These are phyloP conservation scores for Mortierella sp. DNA, from an alignment of 371 early-diverging fungal species.

Conservation along the genomic window DNA sequence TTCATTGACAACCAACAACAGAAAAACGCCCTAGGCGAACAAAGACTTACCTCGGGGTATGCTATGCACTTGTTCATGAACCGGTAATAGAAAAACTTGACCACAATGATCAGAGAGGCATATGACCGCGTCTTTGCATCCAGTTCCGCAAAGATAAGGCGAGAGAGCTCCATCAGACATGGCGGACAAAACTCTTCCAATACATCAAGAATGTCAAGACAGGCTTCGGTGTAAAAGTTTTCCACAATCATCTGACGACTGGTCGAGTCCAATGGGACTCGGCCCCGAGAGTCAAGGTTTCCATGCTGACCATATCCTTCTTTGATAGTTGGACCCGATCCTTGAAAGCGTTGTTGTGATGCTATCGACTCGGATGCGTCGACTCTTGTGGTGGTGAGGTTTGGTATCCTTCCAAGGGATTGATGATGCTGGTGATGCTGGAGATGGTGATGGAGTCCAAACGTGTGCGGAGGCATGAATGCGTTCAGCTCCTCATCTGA, in stretches of 20 bases:
- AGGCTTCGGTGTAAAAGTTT: constrained; percentile 51
- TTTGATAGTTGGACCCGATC: not conserved
- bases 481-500: constrained; percentile 50
- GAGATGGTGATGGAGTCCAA: constrained; percentile 8
- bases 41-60: constrained; percentile 55
- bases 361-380: constrained; percentile 5
- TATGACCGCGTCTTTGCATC: constrained; percentile 46
- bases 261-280: not conserved
- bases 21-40: not conserved
- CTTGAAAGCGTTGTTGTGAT: not conserved
- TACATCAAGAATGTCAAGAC: constrained; percentile 48
- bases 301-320: not conserved
- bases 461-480: constrained; percentile 13
- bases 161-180: constrained; percentile 46
- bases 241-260: constrained; percentile 42
- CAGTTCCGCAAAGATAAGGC: constrained; percentile 39
- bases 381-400: constrained; percentile 24
- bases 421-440: constrained; percentile 17
- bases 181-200: constrained; percentile 54
- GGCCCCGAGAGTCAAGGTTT: not conserved
- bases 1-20: not conserved
- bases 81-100: constrained; percentile 58
- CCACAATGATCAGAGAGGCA: constrained; percentile 52
- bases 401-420: constrained; percentile 26
- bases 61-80: constrained; percentile 58